Conservation (phyloP, 1,284 basidiomycete genomes). For the Ganoderma sinense region DNA sequence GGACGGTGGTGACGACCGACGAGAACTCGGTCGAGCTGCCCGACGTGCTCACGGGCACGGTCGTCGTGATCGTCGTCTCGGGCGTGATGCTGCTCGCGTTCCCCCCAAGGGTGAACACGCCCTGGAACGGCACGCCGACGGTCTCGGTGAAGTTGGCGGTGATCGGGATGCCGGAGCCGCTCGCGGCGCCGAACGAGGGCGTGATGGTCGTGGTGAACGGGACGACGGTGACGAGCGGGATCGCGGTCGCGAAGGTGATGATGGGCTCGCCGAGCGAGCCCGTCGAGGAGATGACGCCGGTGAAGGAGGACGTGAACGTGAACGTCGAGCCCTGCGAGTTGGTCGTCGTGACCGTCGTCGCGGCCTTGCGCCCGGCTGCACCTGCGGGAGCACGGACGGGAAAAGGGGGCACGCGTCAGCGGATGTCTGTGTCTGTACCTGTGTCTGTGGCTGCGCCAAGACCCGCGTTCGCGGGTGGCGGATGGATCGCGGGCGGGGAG, state of each 20-base stretch:
- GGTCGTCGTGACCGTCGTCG: neutral
- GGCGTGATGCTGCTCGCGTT: neutral
- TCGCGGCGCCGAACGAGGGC: neutral
- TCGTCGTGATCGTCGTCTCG: neutral
- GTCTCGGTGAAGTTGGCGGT: neutral
- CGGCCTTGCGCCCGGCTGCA: neutral
- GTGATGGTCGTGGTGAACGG: conserved; percentile 1
- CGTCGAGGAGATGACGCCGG: neutral
- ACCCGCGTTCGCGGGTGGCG: neutral
- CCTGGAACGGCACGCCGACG: neutral
- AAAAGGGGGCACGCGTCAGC: neutral
- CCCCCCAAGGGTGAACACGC: neutral
- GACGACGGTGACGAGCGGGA: neutral
- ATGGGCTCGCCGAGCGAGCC: neutral
- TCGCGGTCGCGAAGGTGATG: neutral
- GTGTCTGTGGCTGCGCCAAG: neutral
- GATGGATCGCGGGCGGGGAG: neutral
- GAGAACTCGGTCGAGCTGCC: neutral
- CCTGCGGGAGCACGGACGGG: neutral
- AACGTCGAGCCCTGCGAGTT: neutral
- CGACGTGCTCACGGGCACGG: neutral
- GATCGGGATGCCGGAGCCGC: neutral
- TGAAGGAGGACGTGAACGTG: neutral
- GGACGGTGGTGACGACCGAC: neutral
- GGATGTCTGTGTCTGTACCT: no score